A percentile compares a stretch with the other conserved stretches of the same genome.
Conservation (phyloP, 129 eudicot species). For the carrot (Daucus carota) region DNA sequence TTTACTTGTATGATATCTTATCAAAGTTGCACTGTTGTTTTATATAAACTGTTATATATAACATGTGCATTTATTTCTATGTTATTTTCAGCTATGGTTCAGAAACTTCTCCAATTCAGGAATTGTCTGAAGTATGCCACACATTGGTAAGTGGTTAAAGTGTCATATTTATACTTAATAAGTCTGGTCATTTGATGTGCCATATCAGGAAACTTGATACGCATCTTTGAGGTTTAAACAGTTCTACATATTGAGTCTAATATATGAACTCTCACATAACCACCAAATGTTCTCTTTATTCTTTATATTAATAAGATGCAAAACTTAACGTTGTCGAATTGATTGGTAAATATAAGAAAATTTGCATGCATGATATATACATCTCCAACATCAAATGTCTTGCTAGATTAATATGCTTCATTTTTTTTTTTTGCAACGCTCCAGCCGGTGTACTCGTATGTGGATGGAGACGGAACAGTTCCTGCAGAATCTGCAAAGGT, state of each 20-base stretch:
- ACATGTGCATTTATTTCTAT: not conserved
- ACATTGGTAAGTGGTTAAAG: slow-evolving; percentile 41
- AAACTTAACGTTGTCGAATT: not conserved
- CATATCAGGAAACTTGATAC: not conserved
- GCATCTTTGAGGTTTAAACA: not conserved
- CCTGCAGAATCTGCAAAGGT: slow-evolving; percentile 94
- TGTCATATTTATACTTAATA: not conserved
- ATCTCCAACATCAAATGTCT: not conserved
- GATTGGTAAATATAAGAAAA: not conserved
- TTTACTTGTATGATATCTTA: not conserved
- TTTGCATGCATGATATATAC: not conserved
- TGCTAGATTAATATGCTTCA: not conserved
- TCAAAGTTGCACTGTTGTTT: not conserved
- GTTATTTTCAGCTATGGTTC: slow-evolving; percentile 68
- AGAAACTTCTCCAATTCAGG: slow-evolving; percentile 60
- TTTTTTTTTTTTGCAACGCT: slow-evolving; percentile 12
- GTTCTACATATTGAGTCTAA: not conserved
- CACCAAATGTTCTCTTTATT: not conserved
- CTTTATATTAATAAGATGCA: not conserved
- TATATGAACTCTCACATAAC: not conserved
- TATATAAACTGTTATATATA: not conserved
- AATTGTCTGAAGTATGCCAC: slow-evolving; percentile 66
- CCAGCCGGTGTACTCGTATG: slow-evolving; percentile 74
- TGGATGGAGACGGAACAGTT: slow-evolving; percentile 94
- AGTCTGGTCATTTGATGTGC: not conserved